Base-by-base conservation (phyloP, 768 basidiomycete species). In the Russula olivacea region DNA sequence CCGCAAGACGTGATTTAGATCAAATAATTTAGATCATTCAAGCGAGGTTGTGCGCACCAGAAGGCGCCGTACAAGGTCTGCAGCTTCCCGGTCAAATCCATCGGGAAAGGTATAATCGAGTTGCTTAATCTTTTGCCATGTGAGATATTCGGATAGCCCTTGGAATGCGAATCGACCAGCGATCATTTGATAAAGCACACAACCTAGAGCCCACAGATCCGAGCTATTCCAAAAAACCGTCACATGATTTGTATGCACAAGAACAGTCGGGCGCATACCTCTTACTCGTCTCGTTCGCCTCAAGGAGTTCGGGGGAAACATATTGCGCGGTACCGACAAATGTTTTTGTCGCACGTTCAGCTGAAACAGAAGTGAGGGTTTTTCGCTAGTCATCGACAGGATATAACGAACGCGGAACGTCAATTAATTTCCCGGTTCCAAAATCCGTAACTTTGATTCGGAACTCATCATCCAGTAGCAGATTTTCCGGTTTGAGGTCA, bases 371-470 rank as follows among this genome's bases (percentile, higher is more conserved):
- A 41, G 21, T 66, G 68, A 68, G 28, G 64, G 19, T 43, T 65
- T 63, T 66, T 65, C 61, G 65, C 60, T 3, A 69, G 43, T 66
- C 65, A 34, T 68, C 72, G 50, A 69, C 55, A 69, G 74, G 38
- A 66, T 66, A 68, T 55, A 59, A 14, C 84, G 69, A 59, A 86
- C 86, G 74, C 56, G 76, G 78, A 23, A 79, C 71, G 64, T 86
- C 83, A 38, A 86, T 75, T 65, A 90, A 77, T 75, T 90, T 89
- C 21, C 93, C 93, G 4, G 93, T 95, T 7, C 97, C 97, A 74
- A 98, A 98, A 73, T 99, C 97, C 17, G 93, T 91, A n/a, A 99
- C 83, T 74, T 93, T 96, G 71, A 97, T 84, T 58, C 93, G 85
- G 75, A 87, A 90, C 17, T 86, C 81, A 40, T 82, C 82, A 68